Base-by-base conservation (phyloP, 768 basidiomycete genomes). In the Pisolithus microcarpus region DNA sequence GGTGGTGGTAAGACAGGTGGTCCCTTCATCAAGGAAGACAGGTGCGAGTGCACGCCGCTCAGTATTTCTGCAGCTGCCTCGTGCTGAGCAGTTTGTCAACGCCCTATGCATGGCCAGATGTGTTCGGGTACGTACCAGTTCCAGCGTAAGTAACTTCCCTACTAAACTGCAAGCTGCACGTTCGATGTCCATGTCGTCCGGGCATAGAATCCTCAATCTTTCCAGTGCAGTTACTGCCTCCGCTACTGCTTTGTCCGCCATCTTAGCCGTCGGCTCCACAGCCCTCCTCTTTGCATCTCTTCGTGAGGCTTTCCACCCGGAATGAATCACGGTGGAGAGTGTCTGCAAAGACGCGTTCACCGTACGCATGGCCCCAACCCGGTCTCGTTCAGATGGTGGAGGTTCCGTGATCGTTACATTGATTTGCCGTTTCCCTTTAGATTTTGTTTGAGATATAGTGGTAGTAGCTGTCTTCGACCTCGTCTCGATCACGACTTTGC, bases 81-180 rank as follows among this genome's bases (percentile, higher is more conserved):
- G 57, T 75, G 77, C 87, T 89, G 52, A n/a, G 34, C 19, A 46
- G 18, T 8, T 37, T 21, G 51, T 34, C 23, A 0, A 26, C 49
- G 21, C 30, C 53, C 18, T 46, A 13, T 26, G 23, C 36, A 45
- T 31, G 38, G 26, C n/a, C 6, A 34, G 15, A 23, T 19, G 30
- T 24, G 19, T 16, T 38, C 36, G 23, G 28, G 11, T 36, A 74
- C 87, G 48, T 59, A 91, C 89, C 80, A 88, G 70, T 56, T 87
- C 85, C 45, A 91, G 61, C 21, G 74, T 58, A 23, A 88, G 71
- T 2, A 91, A 65, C 63, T 88, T 89, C 7, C 79, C 84, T 6
- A 81, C 61, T 5, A 90, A 67, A 52, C 82, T 82, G 46, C 75
- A 75, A 1, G 84, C 88, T 2, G 85, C 87, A 36, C 83, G 75